Conservation (phyloP, 2,329 filamentous ascomycete species). For the Penicillium sp. region DNA sequence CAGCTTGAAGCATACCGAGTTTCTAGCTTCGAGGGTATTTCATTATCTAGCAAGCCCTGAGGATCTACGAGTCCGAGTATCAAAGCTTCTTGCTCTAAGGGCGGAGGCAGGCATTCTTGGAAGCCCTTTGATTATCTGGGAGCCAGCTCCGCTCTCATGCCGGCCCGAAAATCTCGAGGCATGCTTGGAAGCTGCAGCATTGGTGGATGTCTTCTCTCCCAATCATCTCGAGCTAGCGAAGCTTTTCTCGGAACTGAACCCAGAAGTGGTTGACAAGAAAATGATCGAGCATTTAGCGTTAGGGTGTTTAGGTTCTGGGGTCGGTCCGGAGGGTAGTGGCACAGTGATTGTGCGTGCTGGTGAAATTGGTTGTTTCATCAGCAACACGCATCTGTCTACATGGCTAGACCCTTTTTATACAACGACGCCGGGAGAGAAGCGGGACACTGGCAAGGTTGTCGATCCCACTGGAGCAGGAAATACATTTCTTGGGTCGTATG, state of each 20-base stretch:
- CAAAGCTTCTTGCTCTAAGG: conserved; percentile 19
- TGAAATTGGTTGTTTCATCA: conserved; percentile 32
- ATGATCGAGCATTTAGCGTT: conserved; percentile 17
- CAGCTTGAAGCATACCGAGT: conserved; percentile 2
- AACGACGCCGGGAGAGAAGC: neutral
- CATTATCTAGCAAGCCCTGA: conserved; percentile 24
- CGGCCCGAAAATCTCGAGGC: conserved; percentile 24
- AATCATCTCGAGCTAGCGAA: conserved; percentile 40
- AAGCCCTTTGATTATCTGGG: conserved; percentile 26
- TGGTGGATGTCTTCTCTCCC: conserved; percentile 40
- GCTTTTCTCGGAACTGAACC: conserved; percentile 17
- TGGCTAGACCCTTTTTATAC: conserved; percentile 36
- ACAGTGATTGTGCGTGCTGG: conserved; percentile 33
- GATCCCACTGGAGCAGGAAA: conserved; percentile 43
- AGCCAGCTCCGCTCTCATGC: conserved; percentile 25
- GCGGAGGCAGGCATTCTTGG: conserved; percentile 7
- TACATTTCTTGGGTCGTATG: conserved; percentile 38
- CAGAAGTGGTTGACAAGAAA: neutral
- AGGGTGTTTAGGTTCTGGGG: conserved; percentile 12
- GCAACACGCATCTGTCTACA: conserved; percentile 2
- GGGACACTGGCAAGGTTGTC: conserved; percentile 22
- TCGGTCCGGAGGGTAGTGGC: conserved; percentile 18
- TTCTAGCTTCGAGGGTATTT: conserved; percentile 17
- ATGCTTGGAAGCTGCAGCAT: conserved; percentile 15
- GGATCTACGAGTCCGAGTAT: conserved; percentile 12